phyloP scores from a whole-genome alignment of 768 basidiomycete species.

The Hygrophorus pudorinus region DNA sequence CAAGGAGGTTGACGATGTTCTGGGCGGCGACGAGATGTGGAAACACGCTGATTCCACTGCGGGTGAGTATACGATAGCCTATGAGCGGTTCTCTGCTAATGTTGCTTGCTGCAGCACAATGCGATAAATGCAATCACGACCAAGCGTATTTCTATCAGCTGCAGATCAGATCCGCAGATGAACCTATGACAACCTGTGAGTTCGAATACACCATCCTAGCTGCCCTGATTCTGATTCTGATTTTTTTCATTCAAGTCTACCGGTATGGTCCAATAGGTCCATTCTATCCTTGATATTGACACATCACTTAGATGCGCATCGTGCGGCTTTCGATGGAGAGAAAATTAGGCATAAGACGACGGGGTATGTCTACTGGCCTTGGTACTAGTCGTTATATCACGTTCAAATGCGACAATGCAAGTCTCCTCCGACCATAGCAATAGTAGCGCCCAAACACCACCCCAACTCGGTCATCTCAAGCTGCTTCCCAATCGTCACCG shows the following conservation, averaged over 20 bases:
- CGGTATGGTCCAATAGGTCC: constrained; percentile 25
- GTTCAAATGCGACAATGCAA: constrained; percentile 38
- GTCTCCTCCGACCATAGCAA: constrained; percentile 60
- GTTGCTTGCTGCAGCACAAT: constrained; percentile 29
- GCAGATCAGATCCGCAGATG: constrained; percentile 90
- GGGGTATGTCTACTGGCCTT: neutral
- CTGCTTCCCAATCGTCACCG: constrained; percentile 77
- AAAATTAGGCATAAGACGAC: constrained; percentile 32
- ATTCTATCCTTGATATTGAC: neutral
- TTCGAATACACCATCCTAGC: constrained; percentile 7
- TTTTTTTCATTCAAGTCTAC: constrained; percentile 37
- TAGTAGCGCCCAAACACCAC: constrained; percentile 84
- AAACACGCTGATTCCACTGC: constrained; percentile 84
- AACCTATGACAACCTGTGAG: constrained; percentile 74
- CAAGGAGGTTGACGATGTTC: constrained; percentile 92
- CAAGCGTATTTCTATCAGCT: constrained; percentile 92
- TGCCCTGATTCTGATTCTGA: neutral
- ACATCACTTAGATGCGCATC: constrained; percentile 37
- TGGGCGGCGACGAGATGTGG: constrained; percentile 92
- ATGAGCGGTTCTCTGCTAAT: neutral
- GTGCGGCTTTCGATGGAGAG: constrained; percentile 62
- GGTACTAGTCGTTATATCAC: neutral
- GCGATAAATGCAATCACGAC: constrained; percentile 74
- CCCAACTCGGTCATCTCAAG: constrained; percentile 86
- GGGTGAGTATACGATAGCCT: constrained; percentile 41